Evolutionary conservation across 768 basidiomycete species (phyloP).

Genomic region (Cubamyces lactineus): DNA sequence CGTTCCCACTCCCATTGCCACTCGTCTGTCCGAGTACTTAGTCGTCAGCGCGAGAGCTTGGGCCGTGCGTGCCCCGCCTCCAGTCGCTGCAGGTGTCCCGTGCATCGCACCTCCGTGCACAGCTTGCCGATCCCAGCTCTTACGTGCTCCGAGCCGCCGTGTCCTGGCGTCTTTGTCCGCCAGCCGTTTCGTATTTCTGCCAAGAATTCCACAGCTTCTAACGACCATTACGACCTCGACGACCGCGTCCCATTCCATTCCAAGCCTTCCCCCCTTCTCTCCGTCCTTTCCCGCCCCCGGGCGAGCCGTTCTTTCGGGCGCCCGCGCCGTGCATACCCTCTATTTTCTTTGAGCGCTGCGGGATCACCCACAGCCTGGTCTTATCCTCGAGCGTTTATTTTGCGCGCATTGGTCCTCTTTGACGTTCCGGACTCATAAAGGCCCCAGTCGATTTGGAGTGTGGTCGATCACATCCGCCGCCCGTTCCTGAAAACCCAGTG

Average conservation of each 20-base stretch:
- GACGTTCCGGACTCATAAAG: conserved; percentile 17
- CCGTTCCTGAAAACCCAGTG: conserved; percentile 23
- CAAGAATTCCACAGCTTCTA: conserved; percentile 13
- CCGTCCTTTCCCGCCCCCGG: neutral
- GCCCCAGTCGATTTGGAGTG: conserved; percentile 14
- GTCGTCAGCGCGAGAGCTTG: too few relatives aligned
- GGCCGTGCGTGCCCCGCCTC: conserved; percentile 11
- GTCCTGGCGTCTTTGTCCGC: conserved; percentile 7
- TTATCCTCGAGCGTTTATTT: conserved; percentile 1
- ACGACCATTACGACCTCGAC: conserved; percentile 26
- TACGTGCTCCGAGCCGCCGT: conserved; percentile 5
- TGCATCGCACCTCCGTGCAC: conserved; percentile 15
- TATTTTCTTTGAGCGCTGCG: neutral
- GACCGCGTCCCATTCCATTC: conserved; percentile 15
- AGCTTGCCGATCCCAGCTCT: conserved; percentile 16
- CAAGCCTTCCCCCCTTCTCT: conserved; percentile 7
- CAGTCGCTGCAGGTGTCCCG: neutral
- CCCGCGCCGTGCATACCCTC: neutral
- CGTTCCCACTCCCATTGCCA: too few relatives aligned
- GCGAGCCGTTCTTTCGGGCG: conserved; percentile 2
- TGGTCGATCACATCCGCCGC: conserved; percentile 28
- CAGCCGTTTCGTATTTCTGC: conserved; percentile 12
- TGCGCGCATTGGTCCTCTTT: neutral
- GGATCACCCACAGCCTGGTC: neutral
- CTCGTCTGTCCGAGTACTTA: too few relatives aligned